Percentiles rank a stretch among this genome's conserved stretches.
These are phyloP conservation scores for Penicillium sp. DNA, from an alignment of 2,329 filamentous ascomycete genomes.

Conservation along the genomic window DNA sequence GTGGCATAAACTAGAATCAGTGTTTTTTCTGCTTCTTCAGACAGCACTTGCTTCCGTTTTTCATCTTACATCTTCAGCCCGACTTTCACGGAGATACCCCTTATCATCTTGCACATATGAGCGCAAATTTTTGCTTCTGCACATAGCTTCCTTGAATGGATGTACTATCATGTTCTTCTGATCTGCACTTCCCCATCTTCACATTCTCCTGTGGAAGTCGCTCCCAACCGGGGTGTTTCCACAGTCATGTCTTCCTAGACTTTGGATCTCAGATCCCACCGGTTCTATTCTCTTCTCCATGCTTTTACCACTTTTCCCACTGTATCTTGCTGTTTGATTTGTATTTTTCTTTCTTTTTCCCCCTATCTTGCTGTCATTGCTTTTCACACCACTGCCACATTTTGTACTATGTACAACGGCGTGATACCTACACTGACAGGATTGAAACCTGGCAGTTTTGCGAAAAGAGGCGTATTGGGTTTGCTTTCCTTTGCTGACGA, in stretches of 20 bases:
- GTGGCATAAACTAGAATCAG: constrained; percentile 9
- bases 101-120: constrained; percentile 23
- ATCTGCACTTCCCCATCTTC: constrained; percentile 13
- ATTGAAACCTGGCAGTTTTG: constrained; percentile 4
- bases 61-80: constrained; percentile 11
- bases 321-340: neutral
- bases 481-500: neutral
- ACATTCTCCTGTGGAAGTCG: constrained; percentile 13
- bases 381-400: constrained; percentile 8
- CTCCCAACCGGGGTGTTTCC: neutral
- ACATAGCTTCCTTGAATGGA: constrained; percentile 31
- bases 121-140: constrained; percentile 24
- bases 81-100: constrained; percentile 23
- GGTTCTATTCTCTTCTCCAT: constrained; percentile 7
- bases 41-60: constrained; percentile 13
- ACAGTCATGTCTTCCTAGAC: constrained; percentile 23
- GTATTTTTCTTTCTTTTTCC: neutral
- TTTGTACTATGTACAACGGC: constrained; percentile 20
- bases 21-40: neutral
- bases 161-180: constrained; percentile 34
- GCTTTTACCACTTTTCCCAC: neutral
- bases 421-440: constrained; percentile 12
- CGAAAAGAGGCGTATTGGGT: constrained; percentile 19
- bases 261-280: constrained; percentile 11
- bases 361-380: neutral